Base-by-base conservation (phyloP, 2,329 filamentous ascomycete species). In the Kalmusia sp. region DNA sequence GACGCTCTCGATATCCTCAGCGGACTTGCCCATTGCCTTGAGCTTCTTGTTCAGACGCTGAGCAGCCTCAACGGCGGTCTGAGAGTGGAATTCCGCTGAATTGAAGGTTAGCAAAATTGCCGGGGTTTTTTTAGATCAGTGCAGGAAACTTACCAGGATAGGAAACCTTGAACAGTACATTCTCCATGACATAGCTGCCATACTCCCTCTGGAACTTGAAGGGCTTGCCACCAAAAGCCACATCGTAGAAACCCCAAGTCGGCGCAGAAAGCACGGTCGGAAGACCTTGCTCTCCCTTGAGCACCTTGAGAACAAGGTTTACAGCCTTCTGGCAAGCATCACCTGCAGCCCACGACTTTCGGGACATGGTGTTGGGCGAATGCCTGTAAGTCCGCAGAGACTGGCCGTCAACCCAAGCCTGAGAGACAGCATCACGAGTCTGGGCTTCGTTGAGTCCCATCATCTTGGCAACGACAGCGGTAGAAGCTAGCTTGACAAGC, bases 181-280 rank as follows among this genome's bases (percentile, higher is more conserved):
- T 99, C 87, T 99, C 95, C 95, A 99, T 99, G 64, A 99, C 95
- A 77, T 99, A 99, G 83, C 90, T 96, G 73, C 93, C 93, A 73
- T 99, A 99, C 54, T 89, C 87, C 59, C 95, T 88, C 83, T 98
- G 93, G 84, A 97, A 99, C 77, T 92, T 82, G 76, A 99, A 99
- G 28, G 68, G 67, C 78, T 96, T 92, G 79, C 92, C 92, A 82
- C 93, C 91, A 84, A 98, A 99, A 61, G 96, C 85, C 62, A 98
- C 93, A 73, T 99, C 95, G 80, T 99, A 99, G 85, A 98, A 99
- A 55, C 95, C 95, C 95, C 95, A 99, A 53, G 88, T 87, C 31
- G 92, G 92, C 8, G 93, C 92, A 43, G 92, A 95, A 54, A 99
- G 87, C 37, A 98, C 93, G 6, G 93, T 97, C 48, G 93, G 92